Evolutionary conservation across 805 yeast genomes (phyloP).

Genomic region (Ascoidea rubescens): DNA sequence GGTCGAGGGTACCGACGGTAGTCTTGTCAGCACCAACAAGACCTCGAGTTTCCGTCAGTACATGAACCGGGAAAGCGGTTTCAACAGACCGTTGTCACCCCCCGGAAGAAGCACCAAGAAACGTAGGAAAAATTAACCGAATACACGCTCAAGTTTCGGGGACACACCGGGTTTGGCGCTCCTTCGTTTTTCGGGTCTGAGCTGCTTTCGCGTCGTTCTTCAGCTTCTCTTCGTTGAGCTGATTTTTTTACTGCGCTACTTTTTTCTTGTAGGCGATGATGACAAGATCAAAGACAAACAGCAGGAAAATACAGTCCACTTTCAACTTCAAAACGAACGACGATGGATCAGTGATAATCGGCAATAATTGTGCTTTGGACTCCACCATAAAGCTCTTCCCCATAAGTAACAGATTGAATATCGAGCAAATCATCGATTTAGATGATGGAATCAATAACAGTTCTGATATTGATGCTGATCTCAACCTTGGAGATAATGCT

Average conservation of each 20-base stretch:
- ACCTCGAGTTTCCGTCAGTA: constrained; percentile 34
- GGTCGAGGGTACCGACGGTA: constrained; percentile 32
- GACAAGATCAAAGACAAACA: background rate
- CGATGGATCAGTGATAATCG: background rate
- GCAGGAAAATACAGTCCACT: background rate
- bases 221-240: background rate
- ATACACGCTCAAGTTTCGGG: too few relatives aligned
- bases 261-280: background rate
- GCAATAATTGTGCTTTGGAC: background rate
- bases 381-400: background rate
- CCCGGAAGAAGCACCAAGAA: constrained; percentile 1
- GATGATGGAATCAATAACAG: background rate
- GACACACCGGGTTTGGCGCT: too few relatives aligned
- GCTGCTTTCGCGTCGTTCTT: background rate
- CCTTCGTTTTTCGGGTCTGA: too few relatives aligned
- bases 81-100: constrained; percentile 42
- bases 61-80: constrained; percentile 43
- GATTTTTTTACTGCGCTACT: background rate
- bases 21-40: constrained; percentile 25
- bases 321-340: too few relatives aligned
- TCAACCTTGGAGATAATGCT: background rate
- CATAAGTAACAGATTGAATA: background rate
- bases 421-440: background rate
- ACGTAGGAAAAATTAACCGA: background rate
- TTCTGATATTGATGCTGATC: background rate